Evolutionary conservation across 495 filamentous ascomycete genomes (phyloP).

Genomic region (Arthonia radiata): DNA sequence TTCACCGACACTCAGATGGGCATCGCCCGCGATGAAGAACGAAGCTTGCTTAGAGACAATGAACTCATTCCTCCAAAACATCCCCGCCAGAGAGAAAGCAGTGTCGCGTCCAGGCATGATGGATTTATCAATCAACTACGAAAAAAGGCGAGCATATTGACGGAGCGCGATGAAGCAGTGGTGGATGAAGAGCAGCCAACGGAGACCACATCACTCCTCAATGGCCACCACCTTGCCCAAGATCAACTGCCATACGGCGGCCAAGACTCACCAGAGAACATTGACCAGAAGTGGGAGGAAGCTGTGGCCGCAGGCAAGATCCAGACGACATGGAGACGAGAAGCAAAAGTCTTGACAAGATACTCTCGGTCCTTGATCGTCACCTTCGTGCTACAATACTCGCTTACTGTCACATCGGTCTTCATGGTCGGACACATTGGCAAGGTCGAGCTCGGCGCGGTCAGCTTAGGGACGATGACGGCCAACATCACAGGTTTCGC

Average conservation of each 20-base stretch:
- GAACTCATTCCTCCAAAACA: constrained; percentile 43
- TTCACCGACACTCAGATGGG: constrained; percentile 36
- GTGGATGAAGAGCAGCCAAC: constrained; percentile 6
- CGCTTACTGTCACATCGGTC: constrained; percentile 39
- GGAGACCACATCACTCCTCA: constrained; percentile 30
- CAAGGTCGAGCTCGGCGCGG: constrained; percentile 11
- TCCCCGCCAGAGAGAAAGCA: constrained; percentile 10
- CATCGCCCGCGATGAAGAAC: constrained; percentile 43
- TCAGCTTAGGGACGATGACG: too few species aligned
- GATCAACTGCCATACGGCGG: constrained; percentile 14
- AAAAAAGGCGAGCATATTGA: constrained; percentile 8
- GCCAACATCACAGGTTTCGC: constrained; percentile 50
- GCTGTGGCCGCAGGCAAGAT: constrained; percentile 48
- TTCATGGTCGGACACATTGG: constrained; percentile 19
- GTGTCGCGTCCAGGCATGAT: constrained; percentile 16
- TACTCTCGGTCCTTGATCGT: background rate
- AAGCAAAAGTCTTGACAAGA: constrained; percentile 37
- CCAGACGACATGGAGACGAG: constrained; percentile 63
- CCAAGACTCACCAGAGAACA: constrained; percentile 13
- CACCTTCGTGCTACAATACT: constrained; percentile 42
- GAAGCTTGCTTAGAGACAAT: constrained; percentile 54
- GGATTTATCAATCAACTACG: constrained; percentile 4
- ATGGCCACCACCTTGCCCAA: constrained; percentile 7
- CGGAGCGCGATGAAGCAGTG: background rate
- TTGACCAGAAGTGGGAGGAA: constrained; percentile 45